phyloP scores from a whole-genome alignment of 352 stramenopile genomes.

The Phytophthora megakarya region DNA sequence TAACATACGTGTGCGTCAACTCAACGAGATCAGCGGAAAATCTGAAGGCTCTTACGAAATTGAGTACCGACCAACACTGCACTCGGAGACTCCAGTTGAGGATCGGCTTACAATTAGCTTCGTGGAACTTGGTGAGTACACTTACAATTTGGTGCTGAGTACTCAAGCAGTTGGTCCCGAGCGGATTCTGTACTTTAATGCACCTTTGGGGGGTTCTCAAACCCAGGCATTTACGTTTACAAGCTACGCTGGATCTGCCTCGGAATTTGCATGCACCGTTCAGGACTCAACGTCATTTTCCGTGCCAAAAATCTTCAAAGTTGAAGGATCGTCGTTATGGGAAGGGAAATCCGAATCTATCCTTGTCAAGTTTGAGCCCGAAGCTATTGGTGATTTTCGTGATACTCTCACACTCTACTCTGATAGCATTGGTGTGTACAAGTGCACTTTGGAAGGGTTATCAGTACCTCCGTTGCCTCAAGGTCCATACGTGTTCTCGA shows the following conservation, averaged over 20 bases:
- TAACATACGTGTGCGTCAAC: constrained; percentile 69
- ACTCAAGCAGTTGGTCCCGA: constrained; percentile 77
- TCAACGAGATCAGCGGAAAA: constrained; percentile 71
- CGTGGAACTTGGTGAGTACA: constrained; percentile 88
- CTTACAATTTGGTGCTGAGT: constrained; percentile 78
- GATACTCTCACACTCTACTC: constrained; percentile 78
- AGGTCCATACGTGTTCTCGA: constrained; percentile 78
- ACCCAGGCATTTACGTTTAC: constrained; percentile 84
- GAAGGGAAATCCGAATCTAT: constrained; percentile 71
- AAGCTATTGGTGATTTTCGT: constrained; percentile 83
- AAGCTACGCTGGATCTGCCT: constrained; percentile 43
- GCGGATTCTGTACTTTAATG: constrained; percentile 81
- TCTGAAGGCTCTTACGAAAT: constrained; percentile 89
- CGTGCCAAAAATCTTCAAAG: constrained; percentile 46
- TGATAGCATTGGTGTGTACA: constrained; percentile 79
- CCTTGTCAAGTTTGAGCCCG: constrained; percentile 87
- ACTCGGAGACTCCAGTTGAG: constrained; percentile 49
- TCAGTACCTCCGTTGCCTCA: constrained; percentile 80
- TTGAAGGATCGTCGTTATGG: constrained; percentile 71
- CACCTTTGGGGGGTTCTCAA: constrained; percentile 76
- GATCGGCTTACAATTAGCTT: constrained; percentile 76
- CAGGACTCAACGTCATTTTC: constrained; percentile 73
- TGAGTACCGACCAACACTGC: constrained; percentile 87
- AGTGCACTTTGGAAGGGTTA: constrained; percentile 79
- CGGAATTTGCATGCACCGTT: constrained; percentile 65